These are phyloP conservation scores for Meyerozyma carpophila DNA, from an alignment of 1,139 yeast genomes.

Conservation along the genomic window DNA sequence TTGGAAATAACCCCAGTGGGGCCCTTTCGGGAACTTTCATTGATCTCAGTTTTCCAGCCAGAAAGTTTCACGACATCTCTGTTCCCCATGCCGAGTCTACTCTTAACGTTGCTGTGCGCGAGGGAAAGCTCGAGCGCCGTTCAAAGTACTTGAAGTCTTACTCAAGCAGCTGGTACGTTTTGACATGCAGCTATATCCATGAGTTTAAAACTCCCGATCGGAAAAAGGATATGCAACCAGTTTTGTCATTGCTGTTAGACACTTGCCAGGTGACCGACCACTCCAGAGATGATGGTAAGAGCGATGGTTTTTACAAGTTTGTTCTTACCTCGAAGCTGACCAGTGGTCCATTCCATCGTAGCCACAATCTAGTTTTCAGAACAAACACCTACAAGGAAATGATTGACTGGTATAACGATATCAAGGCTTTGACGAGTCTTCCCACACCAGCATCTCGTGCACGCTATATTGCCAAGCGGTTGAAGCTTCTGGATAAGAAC, in stretches of 20 bases:
- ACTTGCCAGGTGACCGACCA: slow-evolving; percentile 83
- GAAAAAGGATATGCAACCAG: slow-evolving; percentile 78
- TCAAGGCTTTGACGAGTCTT: slow-evolving; percentile 58
- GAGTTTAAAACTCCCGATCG: slow-evolving; percentile 86
- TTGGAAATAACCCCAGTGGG: slow-evolving; percentile 16
- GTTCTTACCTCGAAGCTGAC: slow-evolving; percentile 68
- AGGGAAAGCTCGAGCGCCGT: slow-evolving; percentile 82
- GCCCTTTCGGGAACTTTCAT: slow-evolving; percentile 56
- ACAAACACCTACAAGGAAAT: slow-evolving; percentile 73
- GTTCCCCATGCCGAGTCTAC: slow-evolving; percentile 71
- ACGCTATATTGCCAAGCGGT: slow-evolving; percentile 14
- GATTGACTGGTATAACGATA: slow-evolving; percentile 81
- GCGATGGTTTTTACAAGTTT: slow-evolving; percentile 66
- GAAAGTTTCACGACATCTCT: slow-evolving; percentile 56
- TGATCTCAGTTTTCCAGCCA: slow-evolving; percentile 64
- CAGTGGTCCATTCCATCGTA: slow-evolving; percentile 62
- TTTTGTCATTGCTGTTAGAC: slow-evolving; percentile 76
- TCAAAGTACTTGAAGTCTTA: slow-evolving; percentile 88
- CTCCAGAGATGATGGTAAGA: slow-evolving; percentile 60
- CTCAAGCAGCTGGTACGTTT: slow-evolving; percentile 84
- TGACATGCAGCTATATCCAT: slow-evolving; percentile 83
- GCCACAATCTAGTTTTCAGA: slow-evolving; percentile 91
- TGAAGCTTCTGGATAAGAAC: slow-evolving; percentile 1
- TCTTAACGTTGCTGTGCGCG: slow-evolving; percentile 63
- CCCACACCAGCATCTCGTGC: slow-evolving; percentile 51